Base-by-base conservation (phyloP, 371 early-diverging fungal species). In the Mortierella sp. region DNA sequence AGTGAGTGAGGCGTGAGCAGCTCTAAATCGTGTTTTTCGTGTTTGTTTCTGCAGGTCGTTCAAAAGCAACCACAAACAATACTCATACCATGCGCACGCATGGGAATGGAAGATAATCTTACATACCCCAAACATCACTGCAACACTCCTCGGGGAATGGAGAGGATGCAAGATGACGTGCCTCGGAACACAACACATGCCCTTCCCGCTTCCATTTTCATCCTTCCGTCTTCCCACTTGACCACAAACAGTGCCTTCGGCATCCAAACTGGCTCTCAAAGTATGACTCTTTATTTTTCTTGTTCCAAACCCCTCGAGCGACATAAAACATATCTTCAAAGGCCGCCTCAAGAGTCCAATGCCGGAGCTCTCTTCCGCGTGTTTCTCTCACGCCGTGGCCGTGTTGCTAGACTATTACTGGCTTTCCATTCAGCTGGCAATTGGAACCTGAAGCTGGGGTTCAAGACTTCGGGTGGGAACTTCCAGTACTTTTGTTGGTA, bases 401-500 rank as follows among this genome's bases (percentile, higher is more conserved):
- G 74, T 12, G 87, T 90, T 28, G 88, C 84, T 59, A 90, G 76
- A 64, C 86, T 87, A 54, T 88, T 87, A 16, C 78, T 86, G 11
- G 89, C 89, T 71, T 87, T 86, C 90, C 90, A 90, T 59, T 89
- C 89, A 9, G 74, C 75, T 3, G 90, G 90, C 20, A 90, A 70
- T 39, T 84, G 79, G 68, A 89, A 90, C 20, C 88, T 73, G 63
- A 85, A 90, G 51, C 72, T 70, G 18, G 89, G 84, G 12, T 78
- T 79, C n/a, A 84, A 43, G 18, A 85, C 64, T 43, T 84, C 77
- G 0, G 86, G 81, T 1, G 89, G 84, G 39, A 90, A 84, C 30
- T 88, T 74, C 90, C 90, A 90, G 52, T 86, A 84, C 47, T 84
- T 72, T 49, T 85, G 85, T 45, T 90, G 90, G 26, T 85, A 83